Evolutionary conservation across 2,329 filamentous ascomycete species (phyloP).

Genomic region (Neurospora sp.): DNA sequence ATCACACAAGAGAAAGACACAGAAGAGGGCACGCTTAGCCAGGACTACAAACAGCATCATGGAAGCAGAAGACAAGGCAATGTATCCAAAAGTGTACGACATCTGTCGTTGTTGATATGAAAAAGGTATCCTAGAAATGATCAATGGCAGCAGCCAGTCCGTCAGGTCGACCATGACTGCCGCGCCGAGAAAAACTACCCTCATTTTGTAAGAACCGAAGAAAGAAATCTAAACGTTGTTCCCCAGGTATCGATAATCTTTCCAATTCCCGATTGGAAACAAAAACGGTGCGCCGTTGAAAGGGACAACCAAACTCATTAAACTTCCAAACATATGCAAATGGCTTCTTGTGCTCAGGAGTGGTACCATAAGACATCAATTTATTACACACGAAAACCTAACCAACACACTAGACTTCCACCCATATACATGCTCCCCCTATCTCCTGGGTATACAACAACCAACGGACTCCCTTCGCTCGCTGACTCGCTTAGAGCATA

Average conservation of each 20-base stretch:
- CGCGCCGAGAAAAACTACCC: background rate
- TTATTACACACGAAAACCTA: background rate
- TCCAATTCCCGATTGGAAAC: too few relatives aligned
- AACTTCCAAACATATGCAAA: background rate
- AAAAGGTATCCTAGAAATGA: background rate
- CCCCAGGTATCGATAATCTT: background rate
- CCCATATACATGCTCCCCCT: background rate
- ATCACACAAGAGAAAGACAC: background rate
- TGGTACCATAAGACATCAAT: background rate
- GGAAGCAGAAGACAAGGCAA: background rate
- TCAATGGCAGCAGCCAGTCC: background rate
- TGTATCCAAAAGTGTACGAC: background rate
- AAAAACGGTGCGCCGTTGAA: background rate
- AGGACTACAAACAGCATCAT: background rate
- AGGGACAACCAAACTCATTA: background rate
- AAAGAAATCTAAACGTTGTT: background rate
- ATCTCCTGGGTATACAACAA: background rate
- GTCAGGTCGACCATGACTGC: background rate
- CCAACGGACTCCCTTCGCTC: background rate
- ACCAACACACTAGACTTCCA: background rate
- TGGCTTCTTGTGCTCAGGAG: background rate
- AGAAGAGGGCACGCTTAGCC: background rate
- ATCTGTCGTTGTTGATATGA: background rate
- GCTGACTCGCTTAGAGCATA: slow-evolving; percentile 31
- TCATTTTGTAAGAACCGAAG: background rate